Conservation (phyloP, 2,329 filamentous ascomycete genomes). For the Botryotinia calthae region DNA sequence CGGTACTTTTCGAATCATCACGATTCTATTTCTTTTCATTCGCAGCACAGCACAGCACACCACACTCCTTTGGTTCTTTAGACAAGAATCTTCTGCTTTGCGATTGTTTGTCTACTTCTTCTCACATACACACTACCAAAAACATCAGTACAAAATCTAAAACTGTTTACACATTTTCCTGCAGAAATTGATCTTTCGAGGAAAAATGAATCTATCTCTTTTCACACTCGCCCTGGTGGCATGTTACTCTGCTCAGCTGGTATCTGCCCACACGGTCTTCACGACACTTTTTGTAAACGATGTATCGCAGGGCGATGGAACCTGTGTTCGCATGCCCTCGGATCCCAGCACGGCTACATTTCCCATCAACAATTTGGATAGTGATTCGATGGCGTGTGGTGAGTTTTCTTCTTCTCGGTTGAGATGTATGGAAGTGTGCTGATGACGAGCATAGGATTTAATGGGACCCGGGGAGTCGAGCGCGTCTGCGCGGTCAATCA, state of each 20-base stretch:
- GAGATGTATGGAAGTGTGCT: background rate
- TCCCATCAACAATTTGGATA: conserved; percentile 57
- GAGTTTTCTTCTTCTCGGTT: conserved; percentile 34
- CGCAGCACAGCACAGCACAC: background rate
- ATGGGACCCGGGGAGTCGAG: conserved; percentile 48
- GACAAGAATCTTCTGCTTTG: background rate
- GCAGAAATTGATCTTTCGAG: conserved; percentile 4
- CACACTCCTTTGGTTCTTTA: conserved; percentile 7
- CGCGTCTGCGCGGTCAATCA: conserved; percentile 44
- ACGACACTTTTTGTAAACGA: conserved; percentile 63
- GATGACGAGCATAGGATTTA: conserved; percentile 40
- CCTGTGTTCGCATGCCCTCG: conserved; percentile 66
- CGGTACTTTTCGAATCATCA: conserved; percentile 4
- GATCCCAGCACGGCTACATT: conserved; percentile 51
- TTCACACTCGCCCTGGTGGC: conserved; percentile 26
- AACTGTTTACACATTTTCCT: background rate
- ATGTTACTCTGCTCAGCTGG: conserved; percentile 23
- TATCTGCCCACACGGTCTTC: conserved; percentile 59
- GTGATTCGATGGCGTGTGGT: conserved; percentile 70
- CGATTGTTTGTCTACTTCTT: background rate
- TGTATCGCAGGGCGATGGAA: conserved; percentile 65
- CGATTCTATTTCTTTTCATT: conserved; percentile 2
- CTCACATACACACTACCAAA: background rate
- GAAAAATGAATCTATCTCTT: conserved; percentile 15
- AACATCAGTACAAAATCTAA: background rate